Evolutionary conservation across 192 early-diverging fungal genomes (phyloP).

Genomic region (Entophlyctis helioformis): DNA sequence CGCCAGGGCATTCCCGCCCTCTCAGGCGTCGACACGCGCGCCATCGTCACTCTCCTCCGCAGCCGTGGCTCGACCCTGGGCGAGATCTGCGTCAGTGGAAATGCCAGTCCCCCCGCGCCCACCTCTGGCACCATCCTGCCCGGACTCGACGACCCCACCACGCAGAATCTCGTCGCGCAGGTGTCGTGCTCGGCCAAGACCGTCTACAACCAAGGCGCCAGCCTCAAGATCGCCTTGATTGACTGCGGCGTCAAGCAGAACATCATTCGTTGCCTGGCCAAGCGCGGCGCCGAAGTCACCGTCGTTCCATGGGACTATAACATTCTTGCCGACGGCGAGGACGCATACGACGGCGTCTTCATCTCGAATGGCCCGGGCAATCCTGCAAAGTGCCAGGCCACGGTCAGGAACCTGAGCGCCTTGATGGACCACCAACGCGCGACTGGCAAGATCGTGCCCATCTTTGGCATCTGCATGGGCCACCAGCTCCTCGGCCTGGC

Average conservation of each 20-base stretch:
- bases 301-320: conserved; percentile 83
- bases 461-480: conserved; percentile 98
- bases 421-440: too few relatives aligned
- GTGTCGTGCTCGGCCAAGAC: conserved; percentile 62
- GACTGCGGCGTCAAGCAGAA: conserved; percentile 91
- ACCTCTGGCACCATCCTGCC: conserved; percentile 12
- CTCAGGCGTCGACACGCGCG: conserved; percentile 85
- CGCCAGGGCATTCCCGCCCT: conserved; percentile 76
- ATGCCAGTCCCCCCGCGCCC: conserved; percentile 25
- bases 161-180: conserved; percentile 61
- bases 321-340: conserved; percentile 41
- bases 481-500: conserved; percentile 85
- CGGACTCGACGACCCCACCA: conserved; percentile 59
- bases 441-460: conserved; percentile 61
- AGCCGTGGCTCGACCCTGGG: conserved; percentile 77
- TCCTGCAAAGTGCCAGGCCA: conserved; percentile 53
- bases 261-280: conserved; percentile 72
- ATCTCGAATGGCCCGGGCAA: conserved; percentile 89
- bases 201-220: conserved; percentile 64
- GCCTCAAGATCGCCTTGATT: conserved; percentile 68
- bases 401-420: conserved; percentile 63
- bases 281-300: conserved; percentile 71
- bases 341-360: conserved; percentile 88
- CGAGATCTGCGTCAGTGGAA: conserved; percentile 57
- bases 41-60: conserved; percentile 71